Conservation (phyloP, 139 green algal species). For the Picochlorum sp. region DNA sequence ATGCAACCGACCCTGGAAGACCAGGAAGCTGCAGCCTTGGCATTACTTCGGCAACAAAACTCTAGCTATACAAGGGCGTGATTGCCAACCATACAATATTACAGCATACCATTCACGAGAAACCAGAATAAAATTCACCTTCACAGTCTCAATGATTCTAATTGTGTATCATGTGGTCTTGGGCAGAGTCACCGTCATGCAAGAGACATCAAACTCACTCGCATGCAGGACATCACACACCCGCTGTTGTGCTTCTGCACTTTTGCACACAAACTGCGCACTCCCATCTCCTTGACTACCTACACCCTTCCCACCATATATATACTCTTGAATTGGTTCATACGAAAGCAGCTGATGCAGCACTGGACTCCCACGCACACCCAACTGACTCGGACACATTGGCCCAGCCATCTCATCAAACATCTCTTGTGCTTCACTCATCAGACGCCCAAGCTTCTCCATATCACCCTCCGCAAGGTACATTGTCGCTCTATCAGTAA, state of each 20-base stretch:
- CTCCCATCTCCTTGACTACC: constrained; percentile 63
- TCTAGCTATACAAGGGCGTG: no score
- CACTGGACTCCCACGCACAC: constrained; percentile 23
- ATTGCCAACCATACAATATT: no score
- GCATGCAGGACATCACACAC: constrained; percentile 26
- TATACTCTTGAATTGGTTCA: constrained; percentile 31
- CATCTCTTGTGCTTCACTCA: constrained; percentile 44
- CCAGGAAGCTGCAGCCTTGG: neutral
- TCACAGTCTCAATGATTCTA: no score
- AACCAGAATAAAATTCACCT: no score
- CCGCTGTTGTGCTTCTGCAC: constrained; percentile 23
- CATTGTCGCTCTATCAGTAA: constrained; percentile 26
- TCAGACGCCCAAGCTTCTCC: constrained; percentile 30
- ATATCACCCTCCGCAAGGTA: constrained; percentile 37
- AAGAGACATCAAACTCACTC: neutral
- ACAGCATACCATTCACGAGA: no score
- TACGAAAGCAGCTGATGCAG: constrained; percentile 51
- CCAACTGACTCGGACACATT: constrained; percentile 54
- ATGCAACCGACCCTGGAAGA: neutral
- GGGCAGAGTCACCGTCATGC: neutral
- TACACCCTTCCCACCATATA: constrained; percentile 65
- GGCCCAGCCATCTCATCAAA: constrained; percentile 46
- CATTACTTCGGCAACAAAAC: no score
- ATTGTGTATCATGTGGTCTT: neutral
- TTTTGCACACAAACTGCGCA: constrained; percentile 57